Base-by-base conservation (phyloP, 345 rosid species). In the Kandelia obovata region DNA sequence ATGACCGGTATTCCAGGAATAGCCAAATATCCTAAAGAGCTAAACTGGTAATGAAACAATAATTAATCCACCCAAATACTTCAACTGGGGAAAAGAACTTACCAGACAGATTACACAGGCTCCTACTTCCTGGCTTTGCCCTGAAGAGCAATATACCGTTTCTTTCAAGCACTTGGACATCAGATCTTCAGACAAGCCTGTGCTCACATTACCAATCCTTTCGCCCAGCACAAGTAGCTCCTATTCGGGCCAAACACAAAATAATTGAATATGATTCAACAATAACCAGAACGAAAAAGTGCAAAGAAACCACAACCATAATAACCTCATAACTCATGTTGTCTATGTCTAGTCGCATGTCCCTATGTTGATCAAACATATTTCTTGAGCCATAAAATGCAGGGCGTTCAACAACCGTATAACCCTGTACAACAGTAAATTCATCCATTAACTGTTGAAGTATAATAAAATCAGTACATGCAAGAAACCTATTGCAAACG, bases 331-430 rank as follows among this genome's bases (percentile, higher is more conserved):
- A 93, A 65, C 80, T 83, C 97, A 93, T 89, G 84, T 77, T 74
- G 83, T 93, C 98, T 52, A 88, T 67, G 80, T 93, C 96, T 13
- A 93, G 85, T 78, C 96, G 91, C 97, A 93, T 81, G 66, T 91
- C 98, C 69, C 90, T 77, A 74, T 93, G 91, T 75, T 89, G 91
- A 82, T 93, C 97, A 55, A 79, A 31, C 73, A 77, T 72, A 71
- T 70, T 76, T 83, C 96, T 83, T 35, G 93, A 78, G 30, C 83
- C 88, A 73, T 88, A 76, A 16, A 78, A 73, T 19, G 69, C 66
- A 47, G 94, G 31, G 70, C 84, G 89, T 67, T 91, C 91, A 67
- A 72, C 78, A 68, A 72, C 73, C 84, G 83, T 69, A 60, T 79
- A 84, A 61, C 88, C 91, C 98, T 93, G 85, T 53, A 74, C 65